Evolutionary conservation across 1,139 yeast genomes (phyloP), one percentile per base, ranked within the genome.

Genomic region (Saccharomyces hybrid): DNA sequence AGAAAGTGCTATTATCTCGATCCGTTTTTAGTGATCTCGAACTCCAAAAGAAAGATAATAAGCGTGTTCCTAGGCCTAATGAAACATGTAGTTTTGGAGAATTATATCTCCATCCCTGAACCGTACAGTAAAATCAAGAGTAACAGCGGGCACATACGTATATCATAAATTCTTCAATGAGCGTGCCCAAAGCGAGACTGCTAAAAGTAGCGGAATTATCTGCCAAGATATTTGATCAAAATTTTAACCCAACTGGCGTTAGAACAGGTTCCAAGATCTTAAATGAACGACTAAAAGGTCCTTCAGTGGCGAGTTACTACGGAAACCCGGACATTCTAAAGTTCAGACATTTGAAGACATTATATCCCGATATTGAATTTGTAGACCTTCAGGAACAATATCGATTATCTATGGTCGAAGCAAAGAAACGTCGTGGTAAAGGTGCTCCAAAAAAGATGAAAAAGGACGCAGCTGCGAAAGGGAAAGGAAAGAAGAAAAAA

Each of bases 391-490:
- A 81, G 59, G 96, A 88, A 70, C 82, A 79, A 52, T 83, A 86
- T 70, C 77, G 93, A 70, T 65, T 82, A 59, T 78, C 78, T 59
- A 82, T 84, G 80, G 81, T 83, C 47, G 81, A 77, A 55, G 82
- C 81, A 44, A 61, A 88, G 72, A 86, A 84, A 78, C 84, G 86
- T 79, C 86, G 95, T 81, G 91, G 89, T 70, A 89, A 89, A 73
- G 95, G 96, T 70, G 95, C 96, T 20, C 97, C 96, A 62, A 82
- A 86, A 76, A 89, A 89, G 78, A 82, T 81, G 72, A 78, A 74
- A 62, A 78, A 73, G 63, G 59, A 44, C 14, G 74, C 75, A 26
- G 68, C 72, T 26, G 62, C 28, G 11, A 27, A 63, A 27, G 70
- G 65, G 46, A 65, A 63, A 41, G 67, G 68, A 50, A 73, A 75